Percentiles rank a stretch among this genome's conserved stretches.
These are phyloP conservation scores for Leptographium lundbergii DNA, from an alignment of 2,329 filamentous ascomycete species.

Conservation along the genomic window DNA sequence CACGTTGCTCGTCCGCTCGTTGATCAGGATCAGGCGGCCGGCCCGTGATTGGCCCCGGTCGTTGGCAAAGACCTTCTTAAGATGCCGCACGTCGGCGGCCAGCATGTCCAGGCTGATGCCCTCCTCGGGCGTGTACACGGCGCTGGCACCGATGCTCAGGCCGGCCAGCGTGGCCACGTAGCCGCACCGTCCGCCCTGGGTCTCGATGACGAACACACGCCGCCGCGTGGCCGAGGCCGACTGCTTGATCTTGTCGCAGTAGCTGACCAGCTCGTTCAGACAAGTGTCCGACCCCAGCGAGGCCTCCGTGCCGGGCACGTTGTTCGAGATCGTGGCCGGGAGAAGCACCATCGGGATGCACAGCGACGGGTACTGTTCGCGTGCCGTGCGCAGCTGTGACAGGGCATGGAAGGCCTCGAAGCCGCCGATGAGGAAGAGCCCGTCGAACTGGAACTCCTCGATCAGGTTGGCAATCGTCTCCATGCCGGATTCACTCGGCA, in stretches of 20 bases:
- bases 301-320: conserved; percentile 95
- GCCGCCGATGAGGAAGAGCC: conserved; percentile 81
- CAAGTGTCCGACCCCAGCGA: conserved; percentile 94
- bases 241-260: conserved; percentile 96
- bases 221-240: conserved; percentile 88
- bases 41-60: conserved; percentile 83
- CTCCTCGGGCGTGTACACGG: conserved; percentile 95
- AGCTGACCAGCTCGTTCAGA: conserved; percentile 84
- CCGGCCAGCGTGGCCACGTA: conserved; percentile 88
- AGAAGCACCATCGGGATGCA: conserved; percentile 86
- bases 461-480: conserved; percentile 73
- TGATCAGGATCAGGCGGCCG: conserved; percentile 89
- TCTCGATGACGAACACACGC: conserved; percentile 95
- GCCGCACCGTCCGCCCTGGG: conserved; percentile 86
- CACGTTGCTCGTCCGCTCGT: conserved; percentile 82
- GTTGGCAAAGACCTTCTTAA: conserved; percentile 71
- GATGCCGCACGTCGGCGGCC: conserved; percentile 74
- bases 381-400: conserved; percentile 71
- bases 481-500: conserved; percentile 76
- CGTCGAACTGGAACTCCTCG: conserved; percentile 78
- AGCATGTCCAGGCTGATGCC: conserved; percentile 91
- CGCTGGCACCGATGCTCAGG: conserved; percentile 79
- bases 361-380: conserved; percentile 67
- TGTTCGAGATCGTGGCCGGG: conserved; percentile 97
- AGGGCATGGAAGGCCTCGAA: conserved; percentile 95